phyloP scores from a whole-genome alignment of 805 yeast genomes.

The Yarrowia porcina region DNA sequence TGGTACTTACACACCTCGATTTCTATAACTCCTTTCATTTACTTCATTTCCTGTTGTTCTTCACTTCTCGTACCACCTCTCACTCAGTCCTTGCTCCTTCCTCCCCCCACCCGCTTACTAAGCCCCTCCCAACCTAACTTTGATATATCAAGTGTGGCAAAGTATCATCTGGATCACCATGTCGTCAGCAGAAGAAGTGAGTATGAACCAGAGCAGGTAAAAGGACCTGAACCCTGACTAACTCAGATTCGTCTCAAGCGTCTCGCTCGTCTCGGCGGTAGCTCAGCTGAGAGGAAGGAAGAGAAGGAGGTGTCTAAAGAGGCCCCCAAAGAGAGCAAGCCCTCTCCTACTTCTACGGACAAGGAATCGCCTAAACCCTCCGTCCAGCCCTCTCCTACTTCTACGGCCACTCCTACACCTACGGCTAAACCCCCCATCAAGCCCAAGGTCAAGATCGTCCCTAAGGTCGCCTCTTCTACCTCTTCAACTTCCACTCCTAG shows the following conservation, averaged over 20 bases:
- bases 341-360: too few relatives aligned
- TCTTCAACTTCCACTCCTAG: neutral
- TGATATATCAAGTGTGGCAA: neutral
- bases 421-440: neutral
- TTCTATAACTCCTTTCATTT: too few relatives aligned
- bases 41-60: too few relatives aligned
- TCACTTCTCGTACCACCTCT: too few relatives aligned
- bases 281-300: neutral
- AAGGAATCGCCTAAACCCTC: too few relatives aligned
- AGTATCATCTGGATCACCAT: conserved; percentile 8
- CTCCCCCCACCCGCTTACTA: neutral
- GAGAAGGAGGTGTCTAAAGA: neutral
- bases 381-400: too few relatives aligned
- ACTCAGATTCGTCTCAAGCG: conserved; percentile 32
- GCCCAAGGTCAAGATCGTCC: conserved; percentile 9
- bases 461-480: neutral
- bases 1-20: too few relatives aligned
- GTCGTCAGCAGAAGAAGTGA: conserved; percentile 25
- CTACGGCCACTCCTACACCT: neutral
- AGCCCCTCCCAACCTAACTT: neutral
- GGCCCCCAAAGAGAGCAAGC: too few relatives aligned
- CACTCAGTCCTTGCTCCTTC: too few relatives aligned
- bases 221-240: neutral
- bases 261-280: conserved; percentile 27
- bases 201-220: neutral